Conservation (phyloP, 2,329 filamentous ascomycete species). For the Rutstroemia sp. region DNA sequence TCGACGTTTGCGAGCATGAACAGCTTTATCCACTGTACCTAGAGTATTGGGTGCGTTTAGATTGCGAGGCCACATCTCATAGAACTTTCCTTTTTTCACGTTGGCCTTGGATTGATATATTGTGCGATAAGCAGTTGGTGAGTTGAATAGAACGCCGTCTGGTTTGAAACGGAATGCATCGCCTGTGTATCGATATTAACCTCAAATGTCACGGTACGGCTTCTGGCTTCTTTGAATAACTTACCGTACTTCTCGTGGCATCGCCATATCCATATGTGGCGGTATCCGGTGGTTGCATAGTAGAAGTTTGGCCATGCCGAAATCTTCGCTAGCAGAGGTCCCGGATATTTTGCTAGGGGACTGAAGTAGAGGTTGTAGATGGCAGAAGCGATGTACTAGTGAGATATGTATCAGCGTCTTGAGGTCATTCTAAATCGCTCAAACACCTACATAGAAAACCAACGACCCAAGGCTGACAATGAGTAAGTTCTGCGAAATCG, state of each 20-base stretch:
- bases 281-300: conserved; percentile 28
- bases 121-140: background rate
- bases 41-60: background rate
- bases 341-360: conserved; percentile 28
- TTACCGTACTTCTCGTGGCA: conserved; percentile 33
- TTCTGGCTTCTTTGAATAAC: conserved; percentile 20
- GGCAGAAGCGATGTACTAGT: conserved; percentile 32
- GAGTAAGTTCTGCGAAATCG: too few relatives aligned
- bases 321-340: conserved; percentile 27
- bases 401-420: too few relatives aligned
- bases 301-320: conserved; percentile 24
- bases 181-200: background rate
- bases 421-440: too few relatives aligned
- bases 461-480: too few relatives aligned
- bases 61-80: background rate
- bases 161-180: background rate
- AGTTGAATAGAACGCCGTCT: background rate
- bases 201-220: background rate
- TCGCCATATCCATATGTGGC: conserved; percentile 28
- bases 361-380: conserved; percentile 22
- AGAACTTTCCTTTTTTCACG: background rate
- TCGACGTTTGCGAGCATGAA: background rate
- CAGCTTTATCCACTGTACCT: background rate
- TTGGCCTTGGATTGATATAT: background rate
- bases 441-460: too few relatives aligned